A percentile compares a stretch with the other conserved stretches of the same genome.
phyloP scores from a whole-genome alignment of 2,329 filamentous ascomycete genomes.

The Clarireedia paspali region DNA sequence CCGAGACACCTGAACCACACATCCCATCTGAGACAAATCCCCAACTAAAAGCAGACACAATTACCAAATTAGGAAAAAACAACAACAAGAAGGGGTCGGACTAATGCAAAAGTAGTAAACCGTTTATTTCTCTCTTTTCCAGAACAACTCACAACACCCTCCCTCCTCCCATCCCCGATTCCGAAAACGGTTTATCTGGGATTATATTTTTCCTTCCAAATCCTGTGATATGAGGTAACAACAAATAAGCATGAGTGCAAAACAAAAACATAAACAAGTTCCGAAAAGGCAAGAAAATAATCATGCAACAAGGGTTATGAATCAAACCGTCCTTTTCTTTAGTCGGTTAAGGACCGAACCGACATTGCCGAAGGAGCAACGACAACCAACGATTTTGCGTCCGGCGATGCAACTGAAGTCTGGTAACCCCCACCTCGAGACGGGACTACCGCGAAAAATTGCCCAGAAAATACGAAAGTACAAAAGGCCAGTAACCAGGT shows the following conservation, averaged over 20 bases:
- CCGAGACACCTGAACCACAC: neutral
- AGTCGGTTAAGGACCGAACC: neutral
- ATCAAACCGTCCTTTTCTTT: too few species aligned
- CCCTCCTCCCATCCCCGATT: too few species aligned
- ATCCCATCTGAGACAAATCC: neutral
- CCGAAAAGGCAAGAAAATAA: neutral
- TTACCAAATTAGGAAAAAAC: too few species aligned
- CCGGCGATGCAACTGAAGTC: neutral
- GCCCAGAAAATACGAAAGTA: neutral
- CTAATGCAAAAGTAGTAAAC: too few species aligned
- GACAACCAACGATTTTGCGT: slow-evolving; percentile 5
- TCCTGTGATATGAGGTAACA: slow-evolving; percentile 40
- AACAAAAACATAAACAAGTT: neutral
- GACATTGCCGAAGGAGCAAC: slow-evolving; percentile 6
- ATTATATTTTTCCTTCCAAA: slow-evolving; percentile 96
- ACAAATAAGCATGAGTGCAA: slow-evolving; percentile 1
- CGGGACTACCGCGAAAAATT: neutral
- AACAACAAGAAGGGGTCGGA: too few species aligned
- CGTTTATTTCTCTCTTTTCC: too few species aligned
- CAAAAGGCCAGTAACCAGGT: neutral
- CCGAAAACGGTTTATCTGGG: slow-evolving; percentile 13
- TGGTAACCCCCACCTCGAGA: neutral
- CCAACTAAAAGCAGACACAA: neutral
- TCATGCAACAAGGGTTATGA: neutral
- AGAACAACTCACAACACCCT: too few species aligned